Base-by-base conservation (phyloP, 1,284 basidiomycete genomes). In the Ustilago bromivora region DNA sequence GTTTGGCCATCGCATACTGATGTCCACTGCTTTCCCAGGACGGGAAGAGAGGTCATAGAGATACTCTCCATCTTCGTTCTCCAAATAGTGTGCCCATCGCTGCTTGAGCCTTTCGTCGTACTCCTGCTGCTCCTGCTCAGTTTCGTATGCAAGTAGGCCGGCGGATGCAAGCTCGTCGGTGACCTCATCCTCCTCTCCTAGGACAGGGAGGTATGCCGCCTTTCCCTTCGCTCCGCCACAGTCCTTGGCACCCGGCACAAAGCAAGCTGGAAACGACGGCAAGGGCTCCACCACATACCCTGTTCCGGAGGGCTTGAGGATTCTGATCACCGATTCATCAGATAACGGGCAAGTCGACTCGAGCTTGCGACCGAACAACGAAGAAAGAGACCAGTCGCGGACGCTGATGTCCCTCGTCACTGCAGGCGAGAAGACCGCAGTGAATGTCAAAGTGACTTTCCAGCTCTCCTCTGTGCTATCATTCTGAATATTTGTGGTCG, bases 341-440 rank as follows among this genome's bases (percentile, higher is more conserved):
- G 82, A 79, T 1, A 83, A 41, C 1, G 83, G 82, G 56, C 83
- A 84, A 2, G 57, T 31, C 4, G 31, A 41, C 8, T 66, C 47
- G 4, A 85, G 32, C 19, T 47, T 19, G 9, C 72, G 38, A 0
- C 66, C 68, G 36, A 85, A 81, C 5, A 85, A n/a, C 9, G 59
- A 54, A 11, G n/a, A 6, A n/a, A 84, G 60, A 15, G 59, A 63
- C 82, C 82, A 84, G 43, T 78, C 70, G 17, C 66, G 40, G 2
- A 61, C 54, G 40, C 70, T 66, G 17, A 71, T 47, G 23, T 73
- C 64, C 17, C 63, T 23, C 49, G 75, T 81, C 32, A 66, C 66
- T 0, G 77, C 70, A 0, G 95, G 92, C 84, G 96, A 91, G 32
- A 92, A 90, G 4, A 98, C 92, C 3, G 91, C 90, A 79, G 95